These are phyloP conservation scores for Fusarium circinatum DNA, from an alignment of 2,329 filamentous ascomycete genomes.

Conservation along the genomic window DNA sequence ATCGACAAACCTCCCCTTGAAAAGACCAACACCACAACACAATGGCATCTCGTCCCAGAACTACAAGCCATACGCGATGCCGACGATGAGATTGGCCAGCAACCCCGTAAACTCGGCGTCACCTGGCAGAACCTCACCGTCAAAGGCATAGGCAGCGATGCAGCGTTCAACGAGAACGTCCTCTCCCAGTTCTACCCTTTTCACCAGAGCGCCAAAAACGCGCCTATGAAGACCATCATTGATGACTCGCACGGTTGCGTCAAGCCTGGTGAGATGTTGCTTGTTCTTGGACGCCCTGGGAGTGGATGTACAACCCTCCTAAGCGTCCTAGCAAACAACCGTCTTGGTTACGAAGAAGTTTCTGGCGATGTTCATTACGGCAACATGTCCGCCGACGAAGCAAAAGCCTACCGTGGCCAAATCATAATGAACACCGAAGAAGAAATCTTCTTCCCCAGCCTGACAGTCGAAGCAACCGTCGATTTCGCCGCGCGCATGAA, in stretches of 20 bases:
- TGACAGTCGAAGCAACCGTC: conserved; percentile 77
- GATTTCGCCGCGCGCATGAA: conserved; percentile 74
- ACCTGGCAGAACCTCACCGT: conserved; percentile 74
- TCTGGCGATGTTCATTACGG: conserved; percentile 68
- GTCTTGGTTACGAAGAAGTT: conserved; percentile 67
- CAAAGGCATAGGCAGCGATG: conserved; percentile 67
- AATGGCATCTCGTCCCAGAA: neutral
- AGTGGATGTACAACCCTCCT: conserved; percentile 77
- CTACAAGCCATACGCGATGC: neutral
- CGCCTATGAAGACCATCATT: conserved; percentile 71
- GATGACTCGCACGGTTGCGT: conserved; percentile 74
- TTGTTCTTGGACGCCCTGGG: conserved; percentile 75
- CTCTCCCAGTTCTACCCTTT: conserved; percentile 65
- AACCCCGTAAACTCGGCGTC: conserved; percentile 63
- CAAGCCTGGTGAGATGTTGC: conserved; percentile 76
- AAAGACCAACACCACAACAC: neutral
- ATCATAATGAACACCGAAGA: conserved; percentile 79
- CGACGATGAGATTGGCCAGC: neutral
- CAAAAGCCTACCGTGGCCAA: conserved; percentile 63
- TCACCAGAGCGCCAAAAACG: conserved; percentile 60
- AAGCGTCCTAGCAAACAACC: conserved; percentile 73
- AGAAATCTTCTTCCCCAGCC: conserved; percentile 69
- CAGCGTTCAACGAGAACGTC: conserved; percentile 73
- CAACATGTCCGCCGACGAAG: conserved; percentile 57
- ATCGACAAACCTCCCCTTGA: neutral